These are phyloP conservation scores for Phytophthora niederhauseri DNA, from an alignment of 352 stramenopile genomes.

Conservation along the genomic window DNA sequence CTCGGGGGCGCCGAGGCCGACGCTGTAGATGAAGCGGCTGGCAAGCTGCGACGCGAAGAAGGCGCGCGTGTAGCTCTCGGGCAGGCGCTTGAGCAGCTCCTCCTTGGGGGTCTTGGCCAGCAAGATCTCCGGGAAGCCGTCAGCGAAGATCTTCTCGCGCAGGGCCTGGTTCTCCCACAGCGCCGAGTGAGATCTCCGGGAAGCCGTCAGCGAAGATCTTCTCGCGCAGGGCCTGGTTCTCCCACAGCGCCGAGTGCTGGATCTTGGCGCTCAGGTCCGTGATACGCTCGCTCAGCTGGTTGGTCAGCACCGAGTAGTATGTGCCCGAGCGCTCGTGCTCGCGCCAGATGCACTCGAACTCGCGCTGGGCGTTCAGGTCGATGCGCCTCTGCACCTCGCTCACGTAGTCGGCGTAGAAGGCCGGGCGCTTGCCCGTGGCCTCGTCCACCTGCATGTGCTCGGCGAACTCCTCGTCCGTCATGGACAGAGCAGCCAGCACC, in stretches of 20 bases:
- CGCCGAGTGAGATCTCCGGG: constrained; percentile 66
- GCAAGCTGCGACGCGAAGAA: constrained; percentile 86
- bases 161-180: constrained; percentile 75
- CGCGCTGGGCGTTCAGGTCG: constrained; percentile 74
- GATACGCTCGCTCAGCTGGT: constrained; percentile 82
- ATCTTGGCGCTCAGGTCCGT: constrained; percentile 85
- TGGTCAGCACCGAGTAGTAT: constrained; percentile 78
- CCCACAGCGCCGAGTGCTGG: constrained; percentile 75
- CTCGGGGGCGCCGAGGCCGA: constrained; percentile 70
- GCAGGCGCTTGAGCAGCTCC: constrained; percentile 70
- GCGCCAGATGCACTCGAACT: constrained; percentile 89
- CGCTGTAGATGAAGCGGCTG: constrained; percentile 83
- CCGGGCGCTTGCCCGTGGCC: constrained; percentile 52
- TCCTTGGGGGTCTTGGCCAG: constrained; percentile 60
- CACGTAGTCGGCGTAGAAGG: constrained; percentile 83
- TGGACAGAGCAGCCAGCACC: constrained; percentile 72
- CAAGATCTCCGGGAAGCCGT: constrained; percentile 79
- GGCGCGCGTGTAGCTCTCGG: constrained; percentile 79
- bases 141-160: constrained; percentile 73
- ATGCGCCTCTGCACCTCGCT: constrained; percentile 82
- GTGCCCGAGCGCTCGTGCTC: constrained; percentile 72
- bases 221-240: constrained; percentile 67
- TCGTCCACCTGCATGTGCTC: constrained; percentile 85
- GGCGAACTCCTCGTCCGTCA: constrained; percentile 80
- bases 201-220: constrained; percentile 83